A percentile compares a stretch with the other conserved stretches of the same genome.
Evolutionary conservation across 2,329 filamentous ascomycete genomes (phyloP).

Genomic region (Diplodia mutila): DNA sequence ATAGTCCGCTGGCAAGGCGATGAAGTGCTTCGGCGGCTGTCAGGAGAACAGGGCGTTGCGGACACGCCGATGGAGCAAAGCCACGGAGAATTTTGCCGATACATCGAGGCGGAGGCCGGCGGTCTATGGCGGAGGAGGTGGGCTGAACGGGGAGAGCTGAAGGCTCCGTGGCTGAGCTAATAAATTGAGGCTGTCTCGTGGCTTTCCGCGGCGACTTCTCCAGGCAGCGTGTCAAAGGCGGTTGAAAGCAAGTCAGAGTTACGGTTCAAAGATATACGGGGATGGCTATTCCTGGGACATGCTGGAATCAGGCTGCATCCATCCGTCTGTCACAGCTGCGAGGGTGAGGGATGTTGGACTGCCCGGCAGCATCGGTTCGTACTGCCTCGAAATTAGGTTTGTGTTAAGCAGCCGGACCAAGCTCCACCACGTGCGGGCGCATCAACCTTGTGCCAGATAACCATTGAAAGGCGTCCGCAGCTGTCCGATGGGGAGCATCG

Average conservation of each 20-base stretch:
- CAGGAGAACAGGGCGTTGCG: neutral
- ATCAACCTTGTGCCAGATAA: neutral
- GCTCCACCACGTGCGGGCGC: neutral
- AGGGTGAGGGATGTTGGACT: neutral
- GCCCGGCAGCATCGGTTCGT: neutral
- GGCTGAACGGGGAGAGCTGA: neutral
- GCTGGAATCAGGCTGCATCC: neutral
- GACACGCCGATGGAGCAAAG: neutral
- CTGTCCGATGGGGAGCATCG: neutral
- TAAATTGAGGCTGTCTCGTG: neutral
- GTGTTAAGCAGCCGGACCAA: neutral
- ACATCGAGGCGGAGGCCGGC: neutral
- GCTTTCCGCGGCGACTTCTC: neutral
- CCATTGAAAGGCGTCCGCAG: neutral
- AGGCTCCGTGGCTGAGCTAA: neutral
- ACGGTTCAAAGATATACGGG: too few relatives aligned
- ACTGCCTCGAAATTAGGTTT: neutral
- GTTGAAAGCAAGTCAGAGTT: neutral
- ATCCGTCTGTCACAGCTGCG: too few relatives aligned
- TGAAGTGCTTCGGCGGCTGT: neutral
- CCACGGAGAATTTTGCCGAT: neutral
- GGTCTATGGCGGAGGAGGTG: neutral
- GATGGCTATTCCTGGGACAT: neutral
- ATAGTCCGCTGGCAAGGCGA: neutral
- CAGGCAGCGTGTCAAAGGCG: neutral